These are phyloP conservation scores for Cryptococcus hybrid DNA, from an alignment of 1,284 basidiomycete genomes.

Conservation along the genomic window DNA sequence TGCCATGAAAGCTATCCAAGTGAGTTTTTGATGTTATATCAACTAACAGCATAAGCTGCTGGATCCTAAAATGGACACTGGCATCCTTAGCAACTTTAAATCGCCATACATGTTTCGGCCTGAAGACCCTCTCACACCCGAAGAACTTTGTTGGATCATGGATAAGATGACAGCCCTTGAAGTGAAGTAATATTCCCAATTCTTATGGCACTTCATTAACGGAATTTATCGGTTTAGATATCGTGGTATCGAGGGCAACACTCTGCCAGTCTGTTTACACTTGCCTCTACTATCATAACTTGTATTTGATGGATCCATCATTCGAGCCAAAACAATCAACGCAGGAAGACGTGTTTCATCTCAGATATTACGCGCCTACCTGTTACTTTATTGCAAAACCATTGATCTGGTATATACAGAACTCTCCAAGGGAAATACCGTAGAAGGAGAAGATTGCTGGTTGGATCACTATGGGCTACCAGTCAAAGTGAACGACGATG, in stretches of 20 bases:
- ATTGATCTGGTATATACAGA: slow-evolving; percentile 81
- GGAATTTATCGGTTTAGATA: slow-evolving; percentile 57
- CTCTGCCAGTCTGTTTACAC: slow-evolving; percentile 85
- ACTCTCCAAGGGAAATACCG: slow-evolving; percentile 63
- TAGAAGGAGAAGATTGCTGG: slow-evolving; percentile 87
- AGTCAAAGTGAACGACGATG: slow-evolving; percentile 67
- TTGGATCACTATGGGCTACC: slow-evolving; percentile 80
- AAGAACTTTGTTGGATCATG: slow-evolving; percentile 83
- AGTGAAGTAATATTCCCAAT: slow-evolving; percentile 51
- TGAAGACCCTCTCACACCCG: slow-evolving; percentile 60
- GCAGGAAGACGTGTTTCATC: slow-evolving; percentile 61
- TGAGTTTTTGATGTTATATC: slow-evolving; percentile 30
- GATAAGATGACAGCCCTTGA: slow-evolving; percentile 77
- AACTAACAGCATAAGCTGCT: slow-evolving; percentile 57
- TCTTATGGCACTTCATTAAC: background rate
- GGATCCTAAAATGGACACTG: slow-evolving; percentile 84
- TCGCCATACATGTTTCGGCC: slow-evolving; percentile 60
- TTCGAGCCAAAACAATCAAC: slow-evolving; percentile 1
- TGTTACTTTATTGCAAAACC: slow-evolving; percentile 74
- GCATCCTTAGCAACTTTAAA: slow-evolving; percentile 50
- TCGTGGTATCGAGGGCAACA: slow-evolving; percentile 78
- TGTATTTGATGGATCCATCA: slow-evolving; percentile 27
- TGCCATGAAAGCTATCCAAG: slow-evolving; percentile 86
- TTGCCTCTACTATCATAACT: slow-evolving; percentile 68
- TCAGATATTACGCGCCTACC: slow-evolving; percentile 66